Conservation (phyloP, 148 eudicot species). For the Gaultheria prostrata region DNA sequence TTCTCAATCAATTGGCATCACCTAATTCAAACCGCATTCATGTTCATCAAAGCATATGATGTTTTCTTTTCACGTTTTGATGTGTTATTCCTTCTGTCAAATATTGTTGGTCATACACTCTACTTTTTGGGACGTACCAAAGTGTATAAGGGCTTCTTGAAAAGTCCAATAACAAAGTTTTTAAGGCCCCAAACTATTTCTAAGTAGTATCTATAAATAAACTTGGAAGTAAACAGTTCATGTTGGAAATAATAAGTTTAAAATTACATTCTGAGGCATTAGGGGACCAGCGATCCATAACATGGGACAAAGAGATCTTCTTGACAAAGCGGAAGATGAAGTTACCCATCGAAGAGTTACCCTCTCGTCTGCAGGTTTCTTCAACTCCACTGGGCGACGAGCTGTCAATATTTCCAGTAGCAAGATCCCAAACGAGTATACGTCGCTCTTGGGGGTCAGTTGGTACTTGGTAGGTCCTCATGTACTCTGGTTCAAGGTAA, state of each 20-base stretch:
- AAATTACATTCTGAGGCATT: not conserved
- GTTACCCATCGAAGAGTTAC: conserved; percentile 89
- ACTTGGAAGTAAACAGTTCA: too few species aligned
- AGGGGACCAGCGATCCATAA: not conserved
- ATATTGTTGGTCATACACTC: not conserved
- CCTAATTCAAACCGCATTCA: too few species aligned
- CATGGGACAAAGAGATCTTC: not conserved
- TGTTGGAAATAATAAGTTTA: not conserved
- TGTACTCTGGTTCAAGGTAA: conserved; percentile 95
- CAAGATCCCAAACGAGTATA: conserved; percentile 85
- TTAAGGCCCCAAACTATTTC: not conserved
- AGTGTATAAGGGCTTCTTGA: not conserved
- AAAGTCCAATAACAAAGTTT: not conserved
- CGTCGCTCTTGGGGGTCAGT: conserved; percentile 91
- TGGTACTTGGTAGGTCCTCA: conserved; percentile 94
- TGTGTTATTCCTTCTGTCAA: not conserved
- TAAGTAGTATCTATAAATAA: not conserved
- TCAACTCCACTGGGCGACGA: conserved; percentile 87
- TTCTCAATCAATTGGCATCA: too few species aligned
- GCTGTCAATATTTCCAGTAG: conserved; percentile 83
- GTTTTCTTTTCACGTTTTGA: too few species aligned
- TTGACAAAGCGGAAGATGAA: conserved; percentile 1
- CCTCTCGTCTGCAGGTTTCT: conserved; percentile 59
- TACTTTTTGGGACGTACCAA: not conserved
- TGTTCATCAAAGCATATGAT: too few species aligned